These are phyloP conservation scores for Nannizziopsis barbatae DNA, from an alignment of 2,329 filamentous ascomycete species.

Conservation along the genomic window DNA sequence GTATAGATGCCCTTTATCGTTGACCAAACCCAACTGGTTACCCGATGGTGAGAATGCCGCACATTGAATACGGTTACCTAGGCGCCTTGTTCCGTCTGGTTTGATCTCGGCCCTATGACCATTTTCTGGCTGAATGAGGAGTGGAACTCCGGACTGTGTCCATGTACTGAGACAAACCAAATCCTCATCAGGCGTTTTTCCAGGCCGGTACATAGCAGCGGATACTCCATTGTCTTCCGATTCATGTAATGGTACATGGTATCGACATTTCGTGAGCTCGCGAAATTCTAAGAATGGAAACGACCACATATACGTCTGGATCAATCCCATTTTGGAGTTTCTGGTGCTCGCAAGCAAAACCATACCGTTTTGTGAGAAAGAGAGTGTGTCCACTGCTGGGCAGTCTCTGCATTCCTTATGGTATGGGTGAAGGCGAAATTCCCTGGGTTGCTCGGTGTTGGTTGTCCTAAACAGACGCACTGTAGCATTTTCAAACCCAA, in stretches of 20 bases:
- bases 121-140: conserved; percentile 31
- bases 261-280: conserved; percentile 30
- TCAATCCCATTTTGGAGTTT: conserved; percentile 27
- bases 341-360: conserved; percentile 33
- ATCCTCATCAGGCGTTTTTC: conserved; percentile 25
- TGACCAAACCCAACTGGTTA: conserved; percentile 32
- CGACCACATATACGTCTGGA: conserved; percentile 31
- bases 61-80: conserved; percentile 33
- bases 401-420: conserved; percentile 29
- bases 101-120: conserved; percentile 30
- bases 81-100: conserved; percentile 24
- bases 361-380: conserved; percentile 34
- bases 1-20: conserved; percentile 34
- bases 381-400: conserved; percentile 32
- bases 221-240: conserved; percentile 35
- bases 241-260: conserved; percentile 32
- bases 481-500: conserved; percentile 33
- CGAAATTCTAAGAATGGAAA: conserved; percentile 30
- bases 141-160: conserved; percentile 35
- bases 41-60: conserved; percentile 32
- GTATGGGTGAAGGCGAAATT: conserved; percentile 30
- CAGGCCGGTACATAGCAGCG: conserved; percentile 28
- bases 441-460: conserved; percentile 26
- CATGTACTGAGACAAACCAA: conserved; percentile 34
- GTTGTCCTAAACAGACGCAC: conserved; percentile 34